A percentile compares a stretch with the other conserved stretches of the same genome.
Conservation (phyloP, 108 stramenopile genomes). For the Seminavis robusta region DNA sequence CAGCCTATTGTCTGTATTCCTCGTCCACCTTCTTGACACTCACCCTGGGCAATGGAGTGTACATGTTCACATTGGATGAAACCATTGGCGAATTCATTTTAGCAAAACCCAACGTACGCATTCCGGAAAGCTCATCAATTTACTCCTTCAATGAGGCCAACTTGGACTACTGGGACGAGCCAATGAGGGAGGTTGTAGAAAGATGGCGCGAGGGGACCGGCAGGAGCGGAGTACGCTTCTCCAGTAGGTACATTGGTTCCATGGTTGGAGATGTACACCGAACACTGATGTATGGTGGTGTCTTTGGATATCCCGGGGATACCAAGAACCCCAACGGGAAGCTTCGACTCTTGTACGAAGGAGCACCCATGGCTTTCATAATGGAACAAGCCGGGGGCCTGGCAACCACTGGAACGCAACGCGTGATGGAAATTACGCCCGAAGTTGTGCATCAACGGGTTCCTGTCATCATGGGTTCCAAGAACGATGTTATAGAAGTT, state of each 20-base stretch:
- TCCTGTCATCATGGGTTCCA: slow-evolving; percentile 79
- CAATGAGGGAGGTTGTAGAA: slow-evolving; percentile 58
- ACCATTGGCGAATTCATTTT: slow-evolving; percentile 93
- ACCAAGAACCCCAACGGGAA: slow-evolving; percentile 80
- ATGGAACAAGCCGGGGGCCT: slow-evolving; percentile 92
- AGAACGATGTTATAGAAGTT: slow-evolving; percentile 65
- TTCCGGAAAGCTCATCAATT: slow-evolving; percentile 81
- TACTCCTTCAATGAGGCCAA: slow-evolving; percentile 96
- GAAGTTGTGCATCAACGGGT: slow-evolving; percentile 73
- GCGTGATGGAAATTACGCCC: slow-evolving; percentile 66
- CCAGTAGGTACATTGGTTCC: slow-evolving; percentile 92
- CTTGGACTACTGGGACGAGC: slow-evolving; percentile 74
- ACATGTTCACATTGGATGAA: slow-evolving; percentile 95
- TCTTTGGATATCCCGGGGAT: slow-evolving; percentile 95
- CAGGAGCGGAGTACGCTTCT: slow-evolving; percentile 46
- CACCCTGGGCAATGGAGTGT: slow-evolving; percentile 77
- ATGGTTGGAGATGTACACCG: slow-evolving; percentile 99
- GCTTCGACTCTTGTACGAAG: slow-evolving; percentile 80
- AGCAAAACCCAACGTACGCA: slow-evolving; percentile 77
- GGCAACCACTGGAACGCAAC: slow-evolving; percentile 56
- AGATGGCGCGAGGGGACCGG: slow-evolving; percentile 67
- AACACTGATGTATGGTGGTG: slow-evolving; percentile 95
- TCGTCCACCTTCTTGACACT: slow-evolving; percentile 94
- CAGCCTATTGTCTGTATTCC: slow-evolving; percentile 95
- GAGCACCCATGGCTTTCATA: slow-evolving; percentile 95